Base-by-base conservation (phyloP, 208 protist species). In the Trypanosoma congolense region DNA sequence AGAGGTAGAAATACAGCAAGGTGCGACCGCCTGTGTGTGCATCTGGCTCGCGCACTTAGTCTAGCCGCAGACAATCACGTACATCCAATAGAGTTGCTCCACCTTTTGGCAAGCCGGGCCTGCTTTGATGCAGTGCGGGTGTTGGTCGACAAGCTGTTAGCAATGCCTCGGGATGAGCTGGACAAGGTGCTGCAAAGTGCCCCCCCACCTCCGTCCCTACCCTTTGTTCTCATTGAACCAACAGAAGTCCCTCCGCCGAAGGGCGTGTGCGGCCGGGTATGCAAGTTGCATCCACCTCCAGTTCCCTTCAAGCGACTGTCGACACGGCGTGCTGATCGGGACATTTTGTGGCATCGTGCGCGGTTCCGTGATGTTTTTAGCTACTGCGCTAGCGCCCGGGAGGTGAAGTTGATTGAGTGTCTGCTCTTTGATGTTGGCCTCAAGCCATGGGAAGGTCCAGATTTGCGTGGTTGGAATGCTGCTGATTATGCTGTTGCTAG, bases 361-460 rank as follows among this genome's bases (percentile, higher is more conserved):
- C 58, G 62, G 21, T 22, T 69, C 30, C 75, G 85, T 30, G 85
- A 92, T 36, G 85, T 79, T 29, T 89, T 80, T 58, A 92, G 80
- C 62, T 89, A 80, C 70, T 77, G 74, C 18, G 81, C 70, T 21
- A 76, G 41, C n/a, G 71, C 72, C 21, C 63, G 65, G 18, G 31
- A 77, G 42, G 52, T 45, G 10, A 68, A 74, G 9, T 41, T 92
- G 33, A 52, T 85, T 6, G 33, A 70, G 46, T 33, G 41, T 40
- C 61, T 89, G 28, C 52, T 73, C 18, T 67, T 64, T 56, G 69
- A 62, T 19, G 54, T 89, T 4, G 65, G 73, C 21, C 46, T 89
- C 53, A 61, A 49, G 10, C 79, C 80, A 36, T 91, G 83, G 83
- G 29, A 65, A 24, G 56, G 65, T n/a, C 35, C 67, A 10, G 76